A percentile compares a stretch with the other conserved stretches of the same genome.
phyloP scores from a whole-genome alignment of 345 rosid genomes.

The Arabidopsis thaliana region TAIR10.1 NC_003070.9:16931501-16932000 shows the following conservation, averaged over 20 bases:
- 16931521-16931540: conserved; percentile 19
- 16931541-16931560: background rate
- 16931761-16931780: background rate
- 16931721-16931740: conserved; percentile 42
- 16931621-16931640: conserved; percentile 44
- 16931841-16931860: background rate
- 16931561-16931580: conserved; percentile 18
- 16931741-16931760: conserved; percentile 41
- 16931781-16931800: background rate
- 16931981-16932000: background rate
- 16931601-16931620: conserved; percentile 50
- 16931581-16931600: conserved; percentile 47
- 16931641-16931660: conserved; percentile 32
- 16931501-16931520: conserved; percentile 23
- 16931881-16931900: background rate
- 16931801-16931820: background rate
- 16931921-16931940: background rate
- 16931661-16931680: conserved; percentile 41
- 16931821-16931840: conserved; percentile 2
- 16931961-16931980: too few relatives aligned
- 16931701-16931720: conserved; percentile 39
- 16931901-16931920: background rate
- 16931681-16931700: conserved; percentile 47
- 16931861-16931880: background rate
- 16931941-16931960: too few relatives aligned